Evolutionary conservation across 768 basidiomycete species (phyloP), one percentile per base, ranked within the genome.

Genomic region (Ramaria sp.): DNA sequence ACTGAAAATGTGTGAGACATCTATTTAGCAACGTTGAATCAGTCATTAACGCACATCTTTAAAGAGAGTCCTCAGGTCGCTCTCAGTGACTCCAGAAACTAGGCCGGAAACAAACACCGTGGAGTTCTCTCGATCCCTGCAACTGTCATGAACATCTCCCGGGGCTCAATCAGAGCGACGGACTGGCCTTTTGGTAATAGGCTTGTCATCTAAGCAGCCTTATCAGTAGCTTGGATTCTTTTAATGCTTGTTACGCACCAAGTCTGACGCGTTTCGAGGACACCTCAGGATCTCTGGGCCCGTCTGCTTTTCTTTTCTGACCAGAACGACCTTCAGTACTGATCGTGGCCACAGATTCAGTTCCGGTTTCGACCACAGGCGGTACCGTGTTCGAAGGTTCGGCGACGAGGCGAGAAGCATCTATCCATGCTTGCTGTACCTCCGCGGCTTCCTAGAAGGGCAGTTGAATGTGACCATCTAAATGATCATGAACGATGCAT

Each of bases 81-180:
- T 79, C 54, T 91, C 85, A 0, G 74, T 74, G 10, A 77, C 74
- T 11, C 71, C 75, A 17, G 68, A 45, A 0, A 82, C 80, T 10
- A 96, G 70, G 46, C 87, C 82, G 3, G 83, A 79, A 13, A 96
- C 86, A 58, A 98, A 89, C 4, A 98, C 86, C 0, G 92, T 95
- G 30, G 84, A 82, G 63, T 97, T 89, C 72, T 99, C 96, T 47
- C 96, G 91, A 71, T 99, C 96, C 61, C 95, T 94, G 51, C 58
- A 30, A 9, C 19, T 51, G 59, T 33, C 33, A 22, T 51, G 39
- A 38, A 17, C 42, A 60, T 33, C 22, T 51, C 54, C 13, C 9
- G 9, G 34, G 13, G 9, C 34, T 10, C 9, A 11, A 48, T 42
- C 20, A 30, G 17, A 38, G 46, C 43, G 42, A 37, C 31, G 4